Base-by-base conservation (phyloP, 345 rosid species). In the Pistacia integerrima region DNA sequence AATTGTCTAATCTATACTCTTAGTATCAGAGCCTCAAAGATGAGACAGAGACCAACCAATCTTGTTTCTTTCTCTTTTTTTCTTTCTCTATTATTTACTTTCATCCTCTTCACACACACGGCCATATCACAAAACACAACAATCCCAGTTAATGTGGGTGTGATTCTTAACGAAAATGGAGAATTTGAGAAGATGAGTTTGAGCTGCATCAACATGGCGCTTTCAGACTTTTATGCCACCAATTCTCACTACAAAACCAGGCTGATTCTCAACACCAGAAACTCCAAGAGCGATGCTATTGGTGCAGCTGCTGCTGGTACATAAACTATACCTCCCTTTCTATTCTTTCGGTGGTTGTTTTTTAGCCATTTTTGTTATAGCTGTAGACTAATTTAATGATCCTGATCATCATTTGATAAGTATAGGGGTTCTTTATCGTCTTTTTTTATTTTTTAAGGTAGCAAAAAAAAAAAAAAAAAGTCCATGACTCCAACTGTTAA, bases 241-340 rank as follows among this genome's bases (percentile, higher is more conserved):
- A 74, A 74, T 69, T 52, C 74, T 4, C 52, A 66, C 35, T 91
- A 82, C 84, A 79, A 55, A 65, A 89, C 95, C 58, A 86, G 96
- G 76, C 66, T 91, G 46, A 69, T 74, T 17, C 61, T 89, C 9
- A 66, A 60, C 73, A 1, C 64, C 58, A 86, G 84, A 33, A 84
- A 93, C 55, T 84, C 92, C 75, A 79, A 11, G 64, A 8, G 28
- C 0, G 89, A 87, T 66, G 88, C 82, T 0, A 76, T 93, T 8
- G 83, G 52, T 64, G 87, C 97, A 1, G 87, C 93, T 35, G 80
- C 88, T n/a, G 88, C 93, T 66, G 92, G 97, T 91, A 55, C 18
- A 25, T 57, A 38, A 9, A 25, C 57, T 67, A 33, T 13, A 25
- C 5, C 59, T 56, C 33, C 4, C 69, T 38, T 55, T 59, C 73